Evolutionary conservation across 345 rosid species (phyloP), one percentile per base, ranked within the genome.

Genomic region (Camelina neglecta): DNA sequence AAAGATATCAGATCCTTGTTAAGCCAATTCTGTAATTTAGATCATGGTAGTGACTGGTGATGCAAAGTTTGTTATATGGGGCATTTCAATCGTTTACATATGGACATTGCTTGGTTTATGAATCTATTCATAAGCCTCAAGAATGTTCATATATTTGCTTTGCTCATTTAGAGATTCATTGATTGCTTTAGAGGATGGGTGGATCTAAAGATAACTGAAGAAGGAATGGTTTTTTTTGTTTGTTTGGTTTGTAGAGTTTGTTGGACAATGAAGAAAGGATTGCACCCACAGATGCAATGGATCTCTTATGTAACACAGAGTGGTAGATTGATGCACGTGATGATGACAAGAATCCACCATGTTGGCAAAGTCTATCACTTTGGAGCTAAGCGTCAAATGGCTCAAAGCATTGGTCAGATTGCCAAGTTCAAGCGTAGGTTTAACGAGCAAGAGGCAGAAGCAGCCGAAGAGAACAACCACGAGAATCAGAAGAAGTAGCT

Each of bases 241-340:
- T 41, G 41, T 12, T 11, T 11, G 36, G 35, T 23, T 61, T 71
- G 71, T 73, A 81, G 79, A 71, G 53, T 65, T 26, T 81, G 71
- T 6, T 44, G 12, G 33, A 55, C 31, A 73, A 94, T 90, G 97
- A 94, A 89, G 97, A 94, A 94, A 75, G 97, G 98, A 57, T 9
- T 87, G 72, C 97, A 95, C 82, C 99, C 96, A 75, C 97, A 90
- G 83, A 77, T 89, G 96, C 99, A 90, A 72, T 95, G 97, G 96
- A 87, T 94, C 79, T 92, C 98, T 4, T 94, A 90, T 53, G 96
- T 90, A 68, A 92, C 96, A 15, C 95, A 88, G 74, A 90, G 93
- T 33, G 97, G 98, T 71, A 80, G 98, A 80, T 72, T 92, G 87
- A 89, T 94, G 82, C 79, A 90, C 39, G 90, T 90, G 21, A 89